Evolutionary conservation across 2,329 filamentous ascomycete genomes (phyloP).

Genomic region (Neonectria neomacrospora): DNA sequence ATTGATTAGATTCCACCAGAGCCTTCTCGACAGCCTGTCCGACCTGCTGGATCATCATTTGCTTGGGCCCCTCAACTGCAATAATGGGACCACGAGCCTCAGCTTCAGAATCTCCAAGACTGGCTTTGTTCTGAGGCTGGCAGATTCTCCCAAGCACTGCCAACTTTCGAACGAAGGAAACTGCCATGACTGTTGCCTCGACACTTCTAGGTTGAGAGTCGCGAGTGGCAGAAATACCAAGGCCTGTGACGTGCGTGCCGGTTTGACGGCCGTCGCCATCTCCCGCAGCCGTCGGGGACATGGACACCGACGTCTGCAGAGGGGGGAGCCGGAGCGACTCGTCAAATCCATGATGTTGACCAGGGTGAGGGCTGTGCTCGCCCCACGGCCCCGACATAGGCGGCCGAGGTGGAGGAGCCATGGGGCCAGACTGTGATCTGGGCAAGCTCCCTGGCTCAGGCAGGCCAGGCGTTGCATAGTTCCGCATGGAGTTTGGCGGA

Average conservation of each 20-base stretch:
- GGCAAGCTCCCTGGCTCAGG: conserved; percentile 47
- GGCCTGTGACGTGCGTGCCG: conserved; percentile 43
- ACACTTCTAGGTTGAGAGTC: conserved; percentile 58
- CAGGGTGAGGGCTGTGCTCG: conserved; percentile 46
- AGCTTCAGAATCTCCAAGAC: conserved; percentile 46
- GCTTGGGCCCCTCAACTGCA: conserved; percentile 80
- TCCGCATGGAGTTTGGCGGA: conserved; percentile 30
- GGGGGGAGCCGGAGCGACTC: conserved; percentile 66
- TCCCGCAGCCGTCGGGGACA: conserved; percentile 43
- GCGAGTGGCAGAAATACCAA: conserved; percentile 38
- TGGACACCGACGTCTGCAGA: conserved; percentile 58
- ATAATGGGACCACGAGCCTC: conserved; percentile 80
- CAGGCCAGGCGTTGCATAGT: conserved; percentile 42
- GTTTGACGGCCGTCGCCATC: conserved; percentile 44
- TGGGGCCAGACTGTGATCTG: conserved; percentile 53
- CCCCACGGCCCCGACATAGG: conserved; percentile 45
- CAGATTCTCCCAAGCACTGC: conserved; percentile 80
- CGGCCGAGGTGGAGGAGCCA: conserved; percentile 67
- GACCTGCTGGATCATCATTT: conserved; percentile 62
- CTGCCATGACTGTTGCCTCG: conserved; percentile 79
- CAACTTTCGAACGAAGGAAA: conserved; percentile 80
- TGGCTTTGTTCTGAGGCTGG: conserved; percentile 66
- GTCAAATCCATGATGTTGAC: conserved; percentile 62
- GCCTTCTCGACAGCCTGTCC: conserved; percentile 74
- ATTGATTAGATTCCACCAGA: conserved; percentile 59